Evolutionary conservation across 192 early-diverging fungal species (phyloP), one percentile per base, ranked within the genome.

Genomic region (Umbelopsis ramanniana): DNA sequence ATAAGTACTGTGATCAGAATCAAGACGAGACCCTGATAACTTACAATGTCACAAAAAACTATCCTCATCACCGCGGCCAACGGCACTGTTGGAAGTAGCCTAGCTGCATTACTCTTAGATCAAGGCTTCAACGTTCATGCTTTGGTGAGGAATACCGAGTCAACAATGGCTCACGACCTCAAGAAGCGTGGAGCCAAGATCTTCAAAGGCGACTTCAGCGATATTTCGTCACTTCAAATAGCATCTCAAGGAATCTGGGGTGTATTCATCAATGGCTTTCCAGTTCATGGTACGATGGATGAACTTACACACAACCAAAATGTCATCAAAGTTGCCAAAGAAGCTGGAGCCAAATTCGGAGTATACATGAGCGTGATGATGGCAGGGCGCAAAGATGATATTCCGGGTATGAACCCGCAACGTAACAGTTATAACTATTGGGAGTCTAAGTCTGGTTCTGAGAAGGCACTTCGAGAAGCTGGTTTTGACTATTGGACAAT

Each of bases 181-280:
- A 19, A 63, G 57, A 14, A 38, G 17, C 57, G 26, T 19, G 57
- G 57, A 19, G 57, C 33, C 29, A 63, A 29, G 6, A 19, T 63
- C 29, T 29, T 63, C 14, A 63, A 63, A 33, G 57, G 57, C 4
- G 57, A 63, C 17, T 63, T 63, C n/a, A 14, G 35, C 11, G 57
- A 63, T 37, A 19, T 63, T n/a, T 12, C 57, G 8, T 63, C 57
- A 5, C 26, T 63, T 17, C 15, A 63, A 37, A 35, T 6, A 9
- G 57, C 57, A 3, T 29, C 57, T 12, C 3, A 63, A 37, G 57
- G 57, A 7, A 63, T 63, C 26, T 63, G 17, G 4, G 81, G 81
- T 67, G 55, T 72, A 15, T 75, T 70, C 50, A 45, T 71, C 15
- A 68, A 55, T 37, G 74, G 33, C 47, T 66, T 72, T 12, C 70